These are phyloP conservation scores for Mucor irregularis DNA, from an alignment of 371 early-diverging fungal genomes.

Conservation along the genomic window DNA sequence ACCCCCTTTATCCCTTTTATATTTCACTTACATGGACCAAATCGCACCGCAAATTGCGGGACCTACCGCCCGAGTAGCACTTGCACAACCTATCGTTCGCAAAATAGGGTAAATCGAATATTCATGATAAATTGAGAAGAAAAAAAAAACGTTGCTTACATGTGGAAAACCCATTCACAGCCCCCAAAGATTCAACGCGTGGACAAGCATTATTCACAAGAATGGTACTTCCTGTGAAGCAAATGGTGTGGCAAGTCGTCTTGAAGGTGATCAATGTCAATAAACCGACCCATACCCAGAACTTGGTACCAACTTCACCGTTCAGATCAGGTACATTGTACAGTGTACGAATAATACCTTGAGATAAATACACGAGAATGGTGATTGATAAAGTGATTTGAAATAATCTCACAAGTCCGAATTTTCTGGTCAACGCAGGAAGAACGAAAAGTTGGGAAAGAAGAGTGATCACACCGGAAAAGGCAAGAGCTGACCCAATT, in stretches of 20 bases:
- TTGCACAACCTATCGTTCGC: conserved; percentile 33
- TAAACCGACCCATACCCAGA: conserved; percentile 50
- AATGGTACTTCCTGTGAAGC: conserved; percentile 37
- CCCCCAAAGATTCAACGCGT: conserved; percentile 31
- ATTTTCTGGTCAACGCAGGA: conserved; percentile 47
- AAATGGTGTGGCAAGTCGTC: conserved; percentile 37
- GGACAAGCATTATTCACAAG: conserved; percentile 41
- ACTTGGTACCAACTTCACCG: conserved; percentile 33
- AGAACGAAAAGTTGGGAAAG: conserved; percentile 61
- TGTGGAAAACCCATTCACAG: conserved; percentile 45
- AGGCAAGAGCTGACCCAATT: conserved; percentile 63
- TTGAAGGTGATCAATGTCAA: conserved; percentile 29
- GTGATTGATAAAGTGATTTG: conserved; percentile 40
- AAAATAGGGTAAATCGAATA: neutral
- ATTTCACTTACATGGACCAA: conserved; percentile 38
- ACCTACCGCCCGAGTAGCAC: conserved; percentile 42
- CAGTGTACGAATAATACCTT: conserved; percentile 35
- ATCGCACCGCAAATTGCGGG: conserved; percentile 47
- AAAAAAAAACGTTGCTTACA: conserved; percentile 31
- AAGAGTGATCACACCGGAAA: conserved; percentile 55
- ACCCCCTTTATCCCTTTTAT: neutral
- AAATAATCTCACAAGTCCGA: conserved; percentile 55
- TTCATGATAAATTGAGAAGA: neutral
- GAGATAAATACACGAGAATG: conserved; percentile 44
- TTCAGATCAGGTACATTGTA: conserved; percentile 31